Evolutionary conservation across 768 basidiomycete genomes (phyloP).

Genomic region (Hemileccinum rubropunctum): DNA sequence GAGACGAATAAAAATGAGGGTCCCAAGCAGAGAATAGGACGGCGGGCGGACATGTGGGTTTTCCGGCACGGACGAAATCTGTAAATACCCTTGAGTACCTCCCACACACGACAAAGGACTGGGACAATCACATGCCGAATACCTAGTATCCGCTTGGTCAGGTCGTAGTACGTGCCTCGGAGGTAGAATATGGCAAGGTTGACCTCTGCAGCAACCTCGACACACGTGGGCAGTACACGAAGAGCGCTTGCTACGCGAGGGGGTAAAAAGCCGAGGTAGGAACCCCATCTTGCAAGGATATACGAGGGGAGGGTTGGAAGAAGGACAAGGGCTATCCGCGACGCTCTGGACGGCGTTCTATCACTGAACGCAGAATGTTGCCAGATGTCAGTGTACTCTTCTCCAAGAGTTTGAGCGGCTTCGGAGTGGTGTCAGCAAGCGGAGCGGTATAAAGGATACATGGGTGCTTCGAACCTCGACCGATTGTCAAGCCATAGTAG

Average conservation of each 20-base stretch:
- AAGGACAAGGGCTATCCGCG: constrained; percentile 57
- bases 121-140: constrained; percentile 57
- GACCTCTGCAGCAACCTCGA: constrained; percentile 63
- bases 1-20: constrained; percentile 65
- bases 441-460: not conserved
- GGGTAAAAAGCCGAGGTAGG: constrained; percentile 34
- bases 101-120: not conserved
- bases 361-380: constrained; percentile 49
- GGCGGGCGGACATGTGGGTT: constrained; percentile 73
- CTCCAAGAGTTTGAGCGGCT: constrained; percentile 86
- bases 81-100: constrained; percentile 7
- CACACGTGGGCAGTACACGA: constrained; percentile 40
- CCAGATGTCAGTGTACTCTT: constrained; percentile 89
- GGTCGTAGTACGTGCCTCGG: constrained; percentile 73
- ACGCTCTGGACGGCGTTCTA: constrained; percentile 41
- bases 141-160: constrained; percentile 63
- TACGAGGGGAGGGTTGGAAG: constrained; percentile 67
- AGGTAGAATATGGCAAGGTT: constrained; percentile 84
- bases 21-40: constrained; percentile 82
- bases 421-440: constrained; percentile 8
- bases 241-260: constrained; percentile 32
- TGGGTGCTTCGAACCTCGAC: constrained; percentile 55
- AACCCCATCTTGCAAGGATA: constrained; percentile 49
- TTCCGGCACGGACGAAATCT: constrained; percentile 75
- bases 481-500: constrained; percentile 74